Evolutionary conservation across 202 grass and related monocot genomes (phyloP), one percentile per base, ranked within the genome.

Genomic region (Setaria italica): DNA sequence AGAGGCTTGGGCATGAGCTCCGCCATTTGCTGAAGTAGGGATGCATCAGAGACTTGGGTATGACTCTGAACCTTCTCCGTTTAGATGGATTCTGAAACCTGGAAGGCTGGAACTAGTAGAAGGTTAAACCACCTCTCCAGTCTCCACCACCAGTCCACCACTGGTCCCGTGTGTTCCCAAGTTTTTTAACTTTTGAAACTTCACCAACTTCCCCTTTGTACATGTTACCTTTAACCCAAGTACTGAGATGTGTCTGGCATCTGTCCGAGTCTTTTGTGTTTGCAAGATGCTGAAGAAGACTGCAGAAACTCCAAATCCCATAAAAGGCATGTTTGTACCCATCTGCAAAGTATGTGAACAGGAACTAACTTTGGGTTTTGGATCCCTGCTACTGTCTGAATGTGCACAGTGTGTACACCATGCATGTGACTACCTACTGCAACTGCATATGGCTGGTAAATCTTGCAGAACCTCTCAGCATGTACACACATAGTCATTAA

Each of bases 251-350:
- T 58, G 29, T 65, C 20, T 55, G 3, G 11, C 46, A 55, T 83
- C 20, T 56, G 39, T 39, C 35, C 69, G 66, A 39, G 32, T 29
- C 48, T 48, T 48, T 41, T 49, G 49, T 81, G 37, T 29, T 69
- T 60, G 60, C 70, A 25, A 39, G 41, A 47, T 43, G 20, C 19
- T 21, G 3, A 62, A 67, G 35, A 59, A 50, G 50, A 41, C 57
- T 32, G 46, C 30, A 47, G 46, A 83, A 29, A 48, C 59, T 73
- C 67, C 81, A 84, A 84, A 29, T 20, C 39, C 43, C 39, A 41
- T 48, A 84, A 68, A 88, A 80, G 87, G 81, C 62, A 67, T 32
- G 20, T 80, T 84, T 84, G 81, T 88, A 80, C 21, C 1, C 67
- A 80, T 80, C 29, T 88, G 67, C 75, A 50, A 45, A 59, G 67